Conservation (phyloP, 1,284 basidiomycete species). For the Puccinia triticina region DNA sequence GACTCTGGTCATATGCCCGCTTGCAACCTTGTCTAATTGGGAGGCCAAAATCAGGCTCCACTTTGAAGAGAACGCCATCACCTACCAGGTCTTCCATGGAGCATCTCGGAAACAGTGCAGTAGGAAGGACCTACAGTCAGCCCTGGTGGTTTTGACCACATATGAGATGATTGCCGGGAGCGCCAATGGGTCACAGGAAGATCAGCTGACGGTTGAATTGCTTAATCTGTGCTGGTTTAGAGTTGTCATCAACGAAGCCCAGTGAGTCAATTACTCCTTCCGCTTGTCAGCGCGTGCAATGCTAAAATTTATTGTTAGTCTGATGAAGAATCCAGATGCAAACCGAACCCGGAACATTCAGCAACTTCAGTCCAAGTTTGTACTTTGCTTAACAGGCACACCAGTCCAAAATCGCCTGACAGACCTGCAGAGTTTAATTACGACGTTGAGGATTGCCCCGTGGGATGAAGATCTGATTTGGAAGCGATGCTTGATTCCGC, state of each 20-base stretch:
- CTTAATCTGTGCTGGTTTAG: neutral
- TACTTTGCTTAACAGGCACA: slow-evolving; percentile 1
- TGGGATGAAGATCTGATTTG: neutral
- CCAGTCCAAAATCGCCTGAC: neutral
- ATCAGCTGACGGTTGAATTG: neutral
- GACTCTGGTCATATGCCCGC: too few species aligned
- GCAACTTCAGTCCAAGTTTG: neutral
- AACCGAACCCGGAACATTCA: neutral
- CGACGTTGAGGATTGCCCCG: neutral
- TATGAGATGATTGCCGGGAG: neutral
- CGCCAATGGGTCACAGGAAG: neutral
- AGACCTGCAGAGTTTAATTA: neutral
- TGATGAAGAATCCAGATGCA: neutral
- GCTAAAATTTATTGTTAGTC: neutral
- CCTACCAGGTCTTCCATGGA: neutral
- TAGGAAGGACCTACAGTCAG: neutral
- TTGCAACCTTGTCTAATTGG: too few species aligned
- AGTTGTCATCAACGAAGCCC: too few species aligned
- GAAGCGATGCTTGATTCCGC: neutral
- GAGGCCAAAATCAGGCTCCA: too few species aligned
- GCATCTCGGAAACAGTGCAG: neutral
- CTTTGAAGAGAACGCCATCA: too few species aligned
- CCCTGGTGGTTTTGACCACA: neutral
- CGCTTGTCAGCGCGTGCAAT: neutral
- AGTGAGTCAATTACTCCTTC: neutral